Evolutionary conservation across 768 basidiomycete genomes (phyloP).

Genomic region (Tephrocybe rancida): DNA sequence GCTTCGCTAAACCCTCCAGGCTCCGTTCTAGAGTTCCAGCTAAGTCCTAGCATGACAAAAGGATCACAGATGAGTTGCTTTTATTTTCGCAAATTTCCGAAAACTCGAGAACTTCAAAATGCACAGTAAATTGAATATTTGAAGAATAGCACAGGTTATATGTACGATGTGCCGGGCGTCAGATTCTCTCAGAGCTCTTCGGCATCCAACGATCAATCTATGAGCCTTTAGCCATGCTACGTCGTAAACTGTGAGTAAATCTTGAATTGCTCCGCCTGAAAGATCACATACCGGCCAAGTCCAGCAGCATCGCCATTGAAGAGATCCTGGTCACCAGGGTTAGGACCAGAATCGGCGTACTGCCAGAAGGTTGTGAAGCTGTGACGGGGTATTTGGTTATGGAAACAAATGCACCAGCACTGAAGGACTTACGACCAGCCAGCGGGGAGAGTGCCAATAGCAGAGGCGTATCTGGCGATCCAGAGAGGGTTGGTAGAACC

Average conservation of each 20-base stretch:
- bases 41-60: too few species aligned
- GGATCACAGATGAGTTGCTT: too few species aligned
- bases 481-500: conserved; percentile 56
- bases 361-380: conserved; percentile 64
- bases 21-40: too few species aligned
- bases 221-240: conserved; percentile 16
- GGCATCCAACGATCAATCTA: not conserved
- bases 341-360: conserved; percentile 54
- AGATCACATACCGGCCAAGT: conserved; percentile 36
- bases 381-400: not conserved
- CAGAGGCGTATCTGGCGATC: conserved; percentile 56
- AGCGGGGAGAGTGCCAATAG: conserved; percentile 56
- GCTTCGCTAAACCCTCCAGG: too few species aligned
- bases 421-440: conserved; percentile 48
- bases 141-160: too few species aligned
- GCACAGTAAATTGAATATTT: too few species aligned
- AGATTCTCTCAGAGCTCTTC: not conserved
- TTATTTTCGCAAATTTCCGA: too few species aligned
- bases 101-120: too few species aligned
- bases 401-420: not conserved
- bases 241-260: not conserved
- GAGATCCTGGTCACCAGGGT: conserved; percentile 58
- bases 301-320: conserved; percentile 56
- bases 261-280: not conserved
- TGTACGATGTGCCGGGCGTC: too few species aligned